Evolutionary conservation across 208 protist genomes (phyloP), one percentile per base, ranked within the genome.

Genomic region (Naegleria lovaniensis): DNA sequence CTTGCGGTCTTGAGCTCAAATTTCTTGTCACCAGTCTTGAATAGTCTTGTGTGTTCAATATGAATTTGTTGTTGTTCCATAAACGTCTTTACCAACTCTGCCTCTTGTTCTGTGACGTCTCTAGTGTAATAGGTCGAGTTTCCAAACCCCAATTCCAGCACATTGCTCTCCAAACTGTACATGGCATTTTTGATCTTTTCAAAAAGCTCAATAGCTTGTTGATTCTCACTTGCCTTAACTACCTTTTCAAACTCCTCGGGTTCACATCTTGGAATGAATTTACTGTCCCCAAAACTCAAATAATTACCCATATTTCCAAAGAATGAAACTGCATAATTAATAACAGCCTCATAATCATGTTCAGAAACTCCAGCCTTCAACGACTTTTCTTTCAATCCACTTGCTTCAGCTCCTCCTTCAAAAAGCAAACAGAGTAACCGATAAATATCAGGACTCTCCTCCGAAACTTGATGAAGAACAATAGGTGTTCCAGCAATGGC

Each of bases 281-380:
- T 98, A 89, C 93, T 96, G 93, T 98, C 97, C 55, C 97, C 97
- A 91, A 98, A 98, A 40, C 92, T 94, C 29, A 95, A 85, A 90
- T 98, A 98, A 94, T 98, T 98, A 91, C 97, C 97, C 95, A 97
- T 95, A 93, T 98, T 98, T 40, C 93, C 92, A 94, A 96, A 97
- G 58, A 98, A 93, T 43, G 93, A 85, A 15, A 96, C 95, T 19
- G 94, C 90, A 93, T 97, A 98, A 84, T 96, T 91, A 7, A 97
- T 52, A 51, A 98, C 94, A 52, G 91, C 59, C 0, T 92, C 83
- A 58, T 94, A 94, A 4, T 96, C 95, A 0, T 96, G 94, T 16
- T 93, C 92, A 39, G 41, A 83, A 16, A 95, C 83, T 15, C 89
- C 51, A 67, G 1, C 83, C 67, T 76, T 93, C 93, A 41, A 91